A percentile compares a stretch with the other conserved stretches of the same genome.
These are phyloP conservation scores for Candida berthetii DNA, from an alignment of 805 yeast species.

Conservation along the genomic window DNA sequence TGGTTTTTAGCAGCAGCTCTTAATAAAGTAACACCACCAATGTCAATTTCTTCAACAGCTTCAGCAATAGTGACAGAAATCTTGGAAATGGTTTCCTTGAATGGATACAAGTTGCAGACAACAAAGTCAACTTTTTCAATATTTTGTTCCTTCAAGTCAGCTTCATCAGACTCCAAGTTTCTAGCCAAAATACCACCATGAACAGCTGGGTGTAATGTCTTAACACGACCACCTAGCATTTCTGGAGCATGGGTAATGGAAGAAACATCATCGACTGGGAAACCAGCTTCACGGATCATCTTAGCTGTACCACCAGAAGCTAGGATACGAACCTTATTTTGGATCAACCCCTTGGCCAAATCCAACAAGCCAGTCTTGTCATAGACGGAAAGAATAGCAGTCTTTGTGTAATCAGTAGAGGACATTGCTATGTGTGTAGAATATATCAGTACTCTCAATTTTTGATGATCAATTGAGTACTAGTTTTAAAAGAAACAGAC, in stretches of 20 bases:
- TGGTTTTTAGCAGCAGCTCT: conserved; percentile 99
- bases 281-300: conserved; percentile 93
- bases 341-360: conserved; percentile 89
- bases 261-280: conserved; percentile 95
- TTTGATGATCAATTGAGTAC: too few relatives aligned
- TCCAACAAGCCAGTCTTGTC: conserved; percentile 96
- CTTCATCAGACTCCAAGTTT: conserved; percentile 84
- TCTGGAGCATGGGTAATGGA: conserved; percentile 97
- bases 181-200: conserved; percentile 98
- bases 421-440: conserved; percentile 12
- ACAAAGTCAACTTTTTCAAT: conserved; percentile 96
- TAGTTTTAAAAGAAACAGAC: too few relatives aligned
- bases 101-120: conserved; percentile 96
- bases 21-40: conserved; percentile 94
- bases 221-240: conserved; percentile 98
- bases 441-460: too few relatives aligned
- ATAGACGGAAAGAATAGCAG: conserved; percentile 95
- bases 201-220: conserved; percentile 97
- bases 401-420: conserved; percentile 42
- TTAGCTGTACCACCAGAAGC: conserved; percentile 98
- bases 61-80: conserved; percentile 93
- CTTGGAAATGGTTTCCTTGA: conserved; percentile 94
- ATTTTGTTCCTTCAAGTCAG: conserved; percentile 81
- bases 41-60: conserved; percentile 98
- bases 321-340: conserved; percentile 82